Conservation (phyloP, 108 stramenopile species). For the Epithemia pelagica region DNA sequence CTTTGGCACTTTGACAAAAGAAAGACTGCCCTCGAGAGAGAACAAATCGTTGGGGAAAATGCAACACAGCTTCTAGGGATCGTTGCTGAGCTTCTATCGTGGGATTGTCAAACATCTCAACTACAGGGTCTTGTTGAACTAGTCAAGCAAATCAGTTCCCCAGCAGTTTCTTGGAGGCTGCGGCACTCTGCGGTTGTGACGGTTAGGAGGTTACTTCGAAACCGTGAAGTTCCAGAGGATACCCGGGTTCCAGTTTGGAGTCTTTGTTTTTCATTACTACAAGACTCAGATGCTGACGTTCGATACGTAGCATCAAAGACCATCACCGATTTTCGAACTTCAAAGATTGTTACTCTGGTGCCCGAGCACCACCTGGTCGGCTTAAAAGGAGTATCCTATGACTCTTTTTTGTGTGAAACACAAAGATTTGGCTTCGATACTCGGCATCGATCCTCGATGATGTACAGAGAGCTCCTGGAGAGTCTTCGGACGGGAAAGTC, state of each 20-base stretch:
- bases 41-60: neutral
- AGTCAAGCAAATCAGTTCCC: neutral
- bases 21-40: neutral
- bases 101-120: neutral
- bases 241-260: neutral
- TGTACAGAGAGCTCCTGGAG: conserved; percentile 4
- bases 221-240: neutral
- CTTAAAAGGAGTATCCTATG: neutral
- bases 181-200: conserved; percentile 8
- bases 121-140: neutral
- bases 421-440: conserved; percentile 4
- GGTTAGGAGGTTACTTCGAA: neutral
- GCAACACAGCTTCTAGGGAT: conserved; percentile 5
- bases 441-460: conserved; percentile 6
- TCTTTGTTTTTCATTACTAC: conserved; percentile 23
- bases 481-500: neutral
- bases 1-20: neutral
- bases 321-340: neutral
- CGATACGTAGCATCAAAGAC: conserved; percentile 27
- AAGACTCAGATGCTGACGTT: conserved; percentile 55
- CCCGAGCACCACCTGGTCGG: neutral
- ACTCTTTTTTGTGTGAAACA: neutral
- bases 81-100: conserved; percentile 8
- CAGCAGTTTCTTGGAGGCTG: conserved; percentile 3
- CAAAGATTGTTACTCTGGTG: neutral